phyloP scores from a whole-genome alignment of 192 early-diverging fungal genomes.

The Thamnidium elegans region DNA sequence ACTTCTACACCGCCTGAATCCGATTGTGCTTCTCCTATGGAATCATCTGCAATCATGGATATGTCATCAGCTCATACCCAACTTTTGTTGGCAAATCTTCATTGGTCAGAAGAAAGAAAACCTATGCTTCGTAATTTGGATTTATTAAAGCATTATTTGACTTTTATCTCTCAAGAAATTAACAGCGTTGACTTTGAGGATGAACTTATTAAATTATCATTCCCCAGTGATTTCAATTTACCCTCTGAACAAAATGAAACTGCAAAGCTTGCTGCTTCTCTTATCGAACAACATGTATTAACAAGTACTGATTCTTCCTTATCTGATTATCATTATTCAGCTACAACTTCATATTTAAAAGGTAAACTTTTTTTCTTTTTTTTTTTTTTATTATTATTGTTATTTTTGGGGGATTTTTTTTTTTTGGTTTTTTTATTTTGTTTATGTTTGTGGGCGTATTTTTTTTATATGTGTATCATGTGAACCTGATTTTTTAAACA shows the following conservation, averaged over 20 bases:
- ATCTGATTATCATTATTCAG: too few species aligned
- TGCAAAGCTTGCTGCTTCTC: conserved; percentile 1
- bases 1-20: too few species aligned
- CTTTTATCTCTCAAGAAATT: conserved; percentile 16
- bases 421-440: background rate
- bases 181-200: background rate
- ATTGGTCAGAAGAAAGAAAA: conserved; percentile 17
- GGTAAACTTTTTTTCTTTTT: background rate
- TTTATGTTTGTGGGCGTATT: conserved; percentile 8
- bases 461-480: conserved; percentile 3
- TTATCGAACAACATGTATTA: conserved; percentile 7
- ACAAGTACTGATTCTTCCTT: too few species aligned
- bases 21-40: too few species aligned
- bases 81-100: conserved; percentile 12
- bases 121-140: conserved; percentile 16
- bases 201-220: conserved; percentile 4
- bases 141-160: conserved; percentile 23
- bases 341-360: too few species aligned
- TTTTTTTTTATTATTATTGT: too few species aligned
- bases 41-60: background rate
- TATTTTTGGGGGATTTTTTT: background rate
- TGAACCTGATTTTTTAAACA: background rate
- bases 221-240: background rate
- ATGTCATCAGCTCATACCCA: background rate
- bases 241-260: background rate